A percentile compares a stretch with the other conserved stretches of the same genome.
These are phyloP conservation scores for Fusarium pseudograminearum DNA, from an alignment of 2,329 filamentous ascomycete species.

Conservation along the genomic window DNA sequence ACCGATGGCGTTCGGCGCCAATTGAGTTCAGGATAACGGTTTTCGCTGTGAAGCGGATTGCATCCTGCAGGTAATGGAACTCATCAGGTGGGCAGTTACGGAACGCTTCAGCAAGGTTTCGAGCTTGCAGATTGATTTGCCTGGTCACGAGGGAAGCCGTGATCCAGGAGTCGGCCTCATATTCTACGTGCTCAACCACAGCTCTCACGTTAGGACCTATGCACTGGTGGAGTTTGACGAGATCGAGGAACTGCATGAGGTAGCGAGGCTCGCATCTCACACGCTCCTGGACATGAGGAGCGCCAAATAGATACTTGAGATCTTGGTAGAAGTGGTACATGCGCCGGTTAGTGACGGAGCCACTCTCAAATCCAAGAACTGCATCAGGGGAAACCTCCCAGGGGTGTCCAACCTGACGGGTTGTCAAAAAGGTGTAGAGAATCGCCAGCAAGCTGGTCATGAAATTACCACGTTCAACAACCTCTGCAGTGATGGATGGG, in stretches of 20 bases:
- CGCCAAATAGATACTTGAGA: constrained; percentile 89
- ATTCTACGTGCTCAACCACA: constrained; percentile 95
- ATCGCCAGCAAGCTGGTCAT: constrained; percentile 95
- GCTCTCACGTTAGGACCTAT: constrained; percentile 94
- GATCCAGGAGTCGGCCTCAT: constrained; percentile 98
- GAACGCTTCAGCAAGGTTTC: constrained; percentile 90
- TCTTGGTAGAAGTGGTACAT: constrained; percentile 99
- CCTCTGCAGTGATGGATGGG: constrained; percentile 94
- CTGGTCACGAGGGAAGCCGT: constrained; percentile 93
- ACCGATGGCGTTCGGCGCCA: constrained; percentile 87
- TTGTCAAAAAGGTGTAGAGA: constrained; percentile 96
- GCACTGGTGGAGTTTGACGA: constrained; percentile 95
- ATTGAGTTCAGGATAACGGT: constrained; percentile 89
- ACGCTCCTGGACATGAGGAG: constrained; percentile 86
- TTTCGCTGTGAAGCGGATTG: constrained; percentile 81
- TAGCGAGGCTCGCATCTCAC: constrained; percentile 88
- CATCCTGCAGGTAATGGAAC: constrained; percentile 72
- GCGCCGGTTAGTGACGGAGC: constrained; percentile 91
- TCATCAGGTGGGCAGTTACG: constrained; percentile 75
- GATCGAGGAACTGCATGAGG: constrained; percentile 91
- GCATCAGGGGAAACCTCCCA: constrained; percentile 88
- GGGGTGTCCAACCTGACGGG: constrained; percentile 93
- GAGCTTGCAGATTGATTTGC: constrained; percentile 92
- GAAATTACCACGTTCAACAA: constrained; percentile 95
- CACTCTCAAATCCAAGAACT: constrained; percentile 91